phyloP scores from a whole-genome alignment of 768 basidiomycete species.

The Boletus barrowsii region DNA sequence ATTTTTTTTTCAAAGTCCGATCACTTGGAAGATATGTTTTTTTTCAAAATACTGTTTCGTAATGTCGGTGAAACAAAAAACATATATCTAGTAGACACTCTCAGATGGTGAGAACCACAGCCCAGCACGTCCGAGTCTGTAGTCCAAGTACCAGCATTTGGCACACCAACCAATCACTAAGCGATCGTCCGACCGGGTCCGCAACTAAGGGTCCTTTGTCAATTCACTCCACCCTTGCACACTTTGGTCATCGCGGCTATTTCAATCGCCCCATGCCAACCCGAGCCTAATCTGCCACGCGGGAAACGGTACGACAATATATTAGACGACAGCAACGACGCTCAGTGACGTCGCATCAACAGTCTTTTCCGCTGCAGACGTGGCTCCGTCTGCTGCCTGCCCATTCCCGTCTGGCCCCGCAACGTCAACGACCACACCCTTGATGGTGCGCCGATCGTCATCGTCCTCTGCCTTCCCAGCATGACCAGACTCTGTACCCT shows the following conservation, averaged over 20 bases:
- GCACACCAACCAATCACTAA: not conserved
- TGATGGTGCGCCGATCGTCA: constrained; percentile 43
- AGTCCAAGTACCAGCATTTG: too few relatives aligned
- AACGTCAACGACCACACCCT: constrained; percentile 26
- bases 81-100: not conserved
- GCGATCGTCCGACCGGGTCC: constrained; percentile 16
- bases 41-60: constrained; percentile 12
- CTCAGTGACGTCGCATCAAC: constrained; percentile 9
- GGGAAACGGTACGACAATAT: not conserved
- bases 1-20: constrained; percentile 37
- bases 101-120: too few relatives aligned
- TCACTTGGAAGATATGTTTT: constrained; percentile 14
- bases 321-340: constrained; percentile 22
- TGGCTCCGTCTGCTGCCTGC: not conserved
- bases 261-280: constrained; percentile 11
- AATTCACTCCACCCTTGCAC: constrained; percentile 21
- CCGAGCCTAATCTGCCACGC: constrained; percentile 9
- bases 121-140: too few relatives aligned
- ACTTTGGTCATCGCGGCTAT: constrained; percentile 20
- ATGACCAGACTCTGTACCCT: constrained; percentile 2
- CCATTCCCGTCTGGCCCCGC: constrained; percentile 12
- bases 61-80: constrained; percentile 9
- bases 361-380: constrained; percentile 24
- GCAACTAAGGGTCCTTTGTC: constrained; percentile 17
- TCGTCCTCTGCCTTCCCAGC: constrained; percentile 29